A percentile compares a stretch with the other conserved stretches of the same genome.
phyloP scores from a whole-genome alignment of 768 basidiomycete species.

The Psilocybe cyanescens region DNA sequence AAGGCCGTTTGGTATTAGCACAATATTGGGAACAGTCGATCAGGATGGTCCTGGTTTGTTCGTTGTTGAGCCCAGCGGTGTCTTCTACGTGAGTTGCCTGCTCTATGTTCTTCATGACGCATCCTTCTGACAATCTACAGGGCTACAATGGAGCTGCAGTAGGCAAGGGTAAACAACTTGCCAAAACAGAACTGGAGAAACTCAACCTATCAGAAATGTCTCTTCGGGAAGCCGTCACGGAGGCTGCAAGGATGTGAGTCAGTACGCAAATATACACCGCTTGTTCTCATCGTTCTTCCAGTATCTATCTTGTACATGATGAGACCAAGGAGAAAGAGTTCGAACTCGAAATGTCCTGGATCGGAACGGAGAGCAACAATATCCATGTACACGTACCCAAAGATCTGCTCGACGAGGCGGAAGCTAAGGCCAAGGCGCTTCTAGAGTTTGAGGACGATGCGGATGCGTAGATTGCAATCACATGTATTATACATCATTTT shows the following conservation, averaged over 20 bases:
- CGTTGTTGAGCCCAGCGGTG: constrained; percentile 94
- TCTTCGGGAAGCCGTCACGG: constrained; percentile 83
- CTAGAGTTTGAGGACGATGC: constrained; percentile 61
- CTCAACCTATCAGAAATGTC: constrained; percentile 84
- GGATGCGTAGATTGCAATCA: constrained; percentile 13
- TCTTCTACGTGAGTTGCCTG: constrained; percentile 70
- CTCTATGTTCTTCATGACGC: not conserved
- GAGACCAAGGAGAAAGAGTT: constrained; percentile 99
- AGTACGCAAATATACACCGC: not conserved
- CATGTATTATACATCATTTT: constrained; percentile 22
- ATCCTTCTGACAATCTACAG: constrained; percentile 39
- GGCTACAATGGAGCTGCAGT: constrained; percentile 97
- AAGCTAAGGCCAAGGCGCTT: constrained; percentile 84
- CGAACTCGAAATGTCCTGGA: constrained; percentile 98
- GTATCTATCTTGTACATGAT: constrained; percentile 97
- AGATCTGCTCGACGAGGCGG: constrained; percentile 85
- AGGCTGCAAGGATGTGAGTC: constrained; percentile 93
- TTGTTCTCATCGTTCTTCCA: constrained; percentile 31
- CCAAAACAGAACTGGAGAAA: constrained; percentile 98
- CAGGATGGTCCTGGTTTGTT: constrained; percentile 85
- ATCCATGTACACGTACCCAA: constrained; percentile 84
- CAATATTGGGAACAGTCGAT: constrained; percentile 89
- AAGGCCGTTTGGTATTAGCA: constrained; percentile 94
- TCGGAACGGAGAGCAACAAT: constrained; percentile 81
- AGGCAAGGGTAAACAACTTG: constrained; percentile 96